These are phyloP conservation scores for Sporothrix protearum DNA, from an alignment of 2,329 filamentous ascomycete species.

Conservation along the genomic window DNA sequence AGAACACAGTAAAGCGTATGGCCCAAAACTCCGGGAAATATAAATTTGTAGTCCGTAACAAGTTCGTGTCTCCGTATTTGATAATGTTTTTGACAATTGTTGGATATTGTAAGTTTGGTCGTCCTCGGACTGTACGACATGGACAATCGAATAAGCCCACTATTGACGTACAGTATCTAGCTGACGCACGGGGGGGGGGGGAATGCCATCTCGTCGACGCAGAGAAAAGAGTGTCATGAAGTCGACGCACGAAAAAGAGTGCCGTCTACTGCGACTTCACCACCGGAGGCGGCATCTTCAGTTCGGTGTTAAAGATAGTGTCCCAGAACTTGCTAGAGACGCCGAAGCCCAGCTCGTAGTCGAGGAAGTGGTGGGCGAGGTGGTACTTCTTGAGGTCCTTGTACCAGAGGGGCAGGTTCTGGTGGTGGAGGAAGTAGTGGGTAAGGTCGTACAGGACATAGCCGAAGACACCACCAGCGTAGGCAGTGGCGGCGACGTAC, in stretches of 20 bases:
- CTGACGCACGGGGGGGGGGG: too few relatives aligned
- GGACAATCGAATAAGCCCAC: neutral
- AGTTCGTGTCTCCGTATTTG: neutral
- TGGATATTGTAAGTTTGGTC: neutral
- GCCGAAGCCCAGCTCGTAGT: constrained; percentile 96
- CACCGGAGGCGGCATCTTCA: constrained; percentile 40
- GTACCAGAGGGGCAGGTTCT: constrained; percentile 86
- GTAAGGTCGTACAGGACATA: constrained; percentile 97
- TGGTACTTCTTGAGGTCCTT: constrained; percentile 95
- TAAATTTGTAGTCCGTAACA: neutral
- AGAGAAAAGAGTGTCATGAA: neutral
- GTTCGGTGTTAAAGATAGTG: constrained; percentile 81
- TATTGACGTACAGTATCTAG: neutral
- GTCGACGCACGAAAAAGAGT: neutral
- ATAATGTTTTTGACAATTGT: neutral
- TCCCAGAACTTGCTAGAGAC: constrained; percentile 98
- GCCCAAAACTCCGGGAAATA: neutral
- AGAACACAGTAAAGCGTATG: neutral
- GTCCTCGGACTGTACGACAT: neutral
- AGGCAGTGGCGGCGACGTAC: constrained; percentile 74
- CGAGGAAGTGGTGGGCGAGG: constrained; percentile 93
- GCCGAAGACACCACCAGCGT: constrained; percentile 87
- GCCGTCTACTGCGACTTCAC: constrained; percentile 38
- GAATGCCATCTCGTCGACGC: too few relatives aligned
- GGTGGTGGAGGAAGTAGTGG: constrained; percentile 97